A percentile compares a stretch with the other conserved stretches of the same genome.
These are phyloP conservation scores for Ambrosiella beaveri DNA, from an alignment of 2,329 filamentous ascomycete species.

Conservation along the genomic window DNA sequence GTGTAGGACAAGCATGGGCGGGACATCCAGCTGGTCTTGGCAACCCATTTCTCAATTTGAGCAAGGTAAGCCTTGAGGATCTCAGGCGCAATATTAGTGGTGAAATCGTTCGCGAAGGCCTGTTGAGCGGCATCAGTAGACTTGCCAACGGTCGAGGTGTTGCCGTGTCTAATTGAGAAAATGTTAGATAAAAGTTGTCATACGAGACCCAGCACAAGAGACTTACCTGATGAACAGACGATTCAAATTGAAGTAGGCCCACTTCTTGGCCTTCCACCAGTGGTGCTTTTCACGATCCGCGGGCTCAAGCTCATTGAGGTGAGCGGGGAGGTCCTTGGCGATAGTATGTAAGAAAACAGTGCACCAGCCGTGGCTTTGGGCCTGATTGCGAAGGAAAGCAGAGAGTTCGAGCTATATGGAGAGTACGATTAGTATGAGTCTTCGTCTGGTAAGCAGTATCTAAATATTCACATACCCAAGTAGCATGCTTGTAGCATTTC, in stretches of 20 bases:
- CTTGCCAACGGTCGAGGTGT: slow-evolving; percentile 59
- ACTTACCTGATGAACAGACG: slow-evolving; percentile 74
- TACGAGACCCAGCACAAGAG: neutral
- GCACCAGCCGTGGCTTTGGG: slow-evolving; percentile 86
- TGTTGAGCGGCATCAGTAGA: slow-evolving; percentile 46
- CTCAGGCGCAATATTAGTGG: slow-evolving; percentile 78
- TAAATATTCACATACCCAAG: slow-evolving; percentile 47
- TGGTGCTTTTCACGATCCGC: slow-evolving; percentile 84
- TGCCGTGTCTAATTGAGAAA: slow-evolving; percentile 56
- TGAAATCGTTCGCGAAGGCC: slow-evolving; percentile 79
- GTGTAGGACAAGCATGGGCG: slow-evolving; percentile 87
- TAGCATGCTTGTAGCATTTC: slow-evolving; percentile 96
- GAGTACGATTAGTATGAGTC: slow-evolving; percentile 6
- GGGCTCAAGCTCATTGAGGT: slow-evolving; percentile 59
- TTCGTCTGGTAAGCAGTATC: neutral
- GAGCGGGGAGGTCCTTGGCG: slow-evolving; percentile 64
- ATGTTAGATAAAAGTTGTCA: neutral
- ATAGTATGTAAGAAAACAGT: slow-evolving; percentile 85
- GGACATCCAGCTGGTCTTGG: slow-evolving; percentile 87
- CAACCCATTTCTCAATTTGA: slow-evolving; percentile 95
- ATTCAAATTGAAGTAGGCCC: slow-evolving; percentile 96
- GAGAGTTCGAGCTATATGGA: slow-evolving; percentile 63
- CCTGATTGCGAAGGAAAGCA: slow-evolving; percentile 56
- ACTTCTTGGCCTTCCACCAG: slow-evolving; percentile 99
- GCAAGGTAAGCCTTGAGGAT: slow-evolving; percentile 88